phyloP scores from a whole-genome alignment of 192 early-diverging fungal species.

The Dissophora ornata region DNA sequence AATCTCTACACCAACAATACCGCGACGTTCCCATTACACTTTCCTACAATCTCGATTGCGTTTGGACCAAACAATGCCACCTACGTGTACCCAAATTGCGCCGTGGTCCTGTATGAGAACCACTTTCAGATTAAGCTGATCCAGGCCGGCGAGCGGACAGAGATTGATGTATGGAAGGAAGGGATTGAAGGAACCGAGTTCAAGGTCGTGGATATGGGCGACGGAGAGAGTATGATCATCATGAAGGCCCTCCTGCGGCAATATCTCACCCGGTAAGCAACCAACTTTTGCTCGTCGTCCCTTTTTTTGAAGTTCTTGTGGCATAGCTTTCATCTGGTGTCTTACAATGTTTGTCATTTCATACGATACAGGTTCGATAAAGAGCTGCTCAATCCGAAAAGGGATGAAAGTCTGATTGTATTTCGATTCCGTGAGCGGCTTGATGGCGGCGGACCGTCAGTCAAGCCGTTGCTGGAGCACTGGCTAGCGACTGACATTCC shows the following conservation, averaged over 20 bases:
- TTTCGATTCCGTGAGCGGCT: conserved; percentile 47
- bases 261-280: conserved; percentile 48
- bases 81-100: conserved; percentile 56
- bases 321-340: too few relatives aligned
- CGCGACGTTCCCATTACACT: conserved; percentile 46
- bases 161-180: conserved; percentile 59
- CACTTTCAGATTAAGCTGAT: conserved; percentile 55
- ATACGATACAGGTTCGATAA: conserved; percentile 44
- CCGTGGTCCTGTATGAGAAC: conserved; percentile 52
- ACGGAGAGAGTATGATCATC: conserved; percentile 48
- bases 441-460: conserved; percentile 45
- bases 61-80: conserved; percentile 55
- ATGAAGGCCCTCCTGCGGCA: conserved; percentile 43
- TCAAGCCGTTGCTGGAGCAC: conserved; percentile 47
- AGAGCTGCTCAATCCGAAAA: conserved; percentile 55
- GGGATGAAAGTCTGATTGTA: conserved; percentile 48
- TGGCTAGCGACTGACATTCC: conserved; percentile 49
- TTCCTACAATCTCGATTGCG: conserved; percentile 55
- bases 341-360: background rate
- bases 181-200: conserved; percentile 51
- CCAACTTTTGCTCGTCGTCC: too few relatives aligned
- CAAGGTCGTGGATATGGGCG: conserved; percentile 38
- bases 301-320: too few relatives aligned
- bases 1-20: conserved; percentile 47
- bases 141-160: conserved; percentile 46